Base-by-base conservation (phyloP, 148 eudicot species). In the Cornus controversa region DNA sequence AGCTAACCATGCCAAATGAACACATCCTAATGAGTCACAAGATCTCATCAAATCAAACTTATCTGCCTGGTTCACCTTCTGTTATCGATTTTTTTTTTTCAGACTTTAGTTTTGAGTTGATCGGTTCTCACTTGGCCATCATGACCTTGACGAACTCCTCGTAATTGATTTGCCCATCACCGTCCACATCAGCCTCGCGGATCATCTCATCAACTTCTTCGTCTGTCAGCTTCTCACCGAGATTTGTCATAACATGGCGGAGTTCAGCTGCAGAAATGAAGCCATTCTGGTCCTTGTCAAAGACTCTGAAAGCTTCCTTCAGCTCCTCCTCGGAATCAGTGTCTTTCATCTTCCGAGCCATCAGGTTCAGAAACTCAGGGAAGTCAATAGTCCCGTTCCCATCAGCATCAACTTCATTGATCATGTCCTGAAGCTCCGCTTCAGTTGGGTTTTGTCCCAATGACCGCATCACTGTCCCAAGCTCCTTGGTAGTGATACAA, bases 61-160 rank as follows among this genome's bases (percentile, higher is more conserved):
- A 63, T 63, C 67, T 65, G 67, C n/a, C 67, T 25, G 24, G 67
- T 65, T 65, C 67, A 24, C 68, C 9, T 66, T 66, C 28, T 66
- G 29, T 25, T 66, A 8, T 11, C 4, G 45, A 8, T 40, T 40
- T 40, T 50, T 50, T 50, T 50, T 13, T 65, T 11, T 26, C 11
- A 23, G 26, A 25, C 24, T 23, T 1, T 65, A 65, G 67, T 8
- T 24, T 65, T 25, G 67, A 26, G 67, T 65, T 65, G 67, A 65
- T 65, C 10, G 67, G 7, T 65, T 26, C 67, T 65, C 67, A 65
- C 69, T 66, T 66, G 40, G 69, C 69, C 69, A 66, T 66, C 69
- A 66, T 66, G 69, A 66, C 69, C 69, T 66, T 66, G 69, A 66
- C 69, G n/a, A 66, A 66, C 22, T 66, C 69, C 69, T 66, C 69